Percentiles rank a stretch among this genome's conserved stretches.
These are phyloP conservation scores for Cordyceps militaris DNA, from an alignment of 2,329 filamentous ascomycete species.

Conservation along the genomic window DNA sequence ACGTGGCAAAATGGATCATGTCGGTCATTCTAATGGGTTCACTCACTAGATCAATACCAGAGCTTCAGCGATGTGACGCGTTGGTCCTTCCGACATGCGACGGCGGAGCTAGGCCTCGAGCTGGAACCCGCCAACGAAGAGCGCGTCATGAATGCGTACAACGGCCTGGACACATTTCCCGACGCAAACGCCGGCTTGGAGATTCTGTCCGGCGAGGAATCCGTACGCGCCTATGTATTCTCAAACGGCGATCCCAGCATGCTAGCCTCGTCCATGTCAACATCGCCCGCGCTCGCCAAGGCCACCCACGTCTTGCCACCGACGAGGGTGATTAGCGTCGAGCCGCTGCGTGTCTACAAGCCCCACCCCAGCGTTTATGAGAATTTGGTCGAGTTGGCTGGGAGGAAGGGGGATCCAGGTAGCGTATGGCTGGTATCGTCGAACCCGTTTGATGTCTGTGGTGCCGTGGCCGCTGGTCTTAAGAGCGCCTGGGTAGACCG, in stretches of 20 bases:
- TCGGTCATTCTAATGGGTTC: neutral
- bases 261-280: conserved; percentile 52
- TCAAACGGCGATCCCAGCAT: conserved; percentile 62
- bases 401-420: conserved; percentile 36
- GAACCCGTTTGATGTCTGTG: conserved; percentile 68
- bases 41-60: conserved; percentile 35
- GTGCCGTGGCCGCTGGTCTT: conserved; percentile 54
- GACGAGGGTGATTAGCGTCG: conserved; percentile 50
- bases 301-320: conserved; percentile 36
- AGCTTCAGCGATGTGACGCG: conserved; percentile 57
- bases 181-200: conserved; percentile 52
- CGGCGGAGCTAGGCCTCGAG: conserved; percentile 46
- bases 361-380: conserved; percentile 55
- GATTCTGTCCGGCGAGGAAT: conserved; percentile 31
- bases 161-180: conserved; percentile 55
- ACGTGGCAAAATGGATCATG: neutral
- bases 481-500: conserved; percentile 63
- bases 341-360: conserved; percentile 56
- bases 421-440: conserved; percentile 63
- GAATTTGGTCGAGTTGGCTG: conserved; percentile 47
- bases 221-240: conserved; percentile 54
- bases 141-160: conserved; percentile 55
- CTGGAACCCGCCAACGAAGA: conserved; percentile 38
- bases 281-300: conserved; percentile 47
- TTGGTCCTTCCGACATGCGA: conserved; percentile 55